A percentile compares a stretch with the other conserved stretches of the same genome.
These are phyloP conservation scores for Amaranthus hypochondriacus DNA, from an alignment of 148 eudicot genomes.

Conservation along the genomic window DNA sequence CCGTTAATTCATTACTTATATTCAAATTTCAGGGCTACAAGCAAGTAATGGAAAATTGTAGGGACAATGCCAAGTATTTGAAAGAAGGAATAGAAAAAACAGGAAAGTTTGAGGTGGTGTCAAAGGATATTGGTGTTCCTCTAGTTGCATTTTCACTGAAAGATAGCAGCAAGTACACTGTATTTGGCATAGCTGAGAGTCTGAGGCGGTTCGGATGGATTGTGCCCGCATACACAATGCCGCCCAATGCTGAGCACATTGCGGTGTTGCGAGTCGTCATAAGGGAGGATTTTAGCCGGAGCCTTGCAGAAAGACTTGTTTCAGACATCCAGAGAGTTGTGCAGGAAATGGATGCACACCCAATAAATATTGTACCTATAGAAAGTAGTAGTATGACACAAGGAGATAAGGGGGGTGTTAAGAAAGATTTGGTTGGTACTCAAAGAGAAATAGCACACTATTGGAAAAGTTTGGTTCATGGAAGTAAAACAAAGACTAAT, in stretches of 20 bases:
- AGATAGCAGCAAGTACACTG: slow-evolving; percentile 29
- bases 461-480: too few relatives aligned
- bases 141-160: slow-evolving; percentile 32
- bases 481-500: too few relatives aligned
- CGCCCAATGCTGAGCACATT: slow-evolving; percentile 41
- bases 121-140: slow-evolving; percentile 33
- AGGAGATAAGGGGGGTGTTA: too few relatives aligned
- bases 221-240: slow-evolving; percentile 18
- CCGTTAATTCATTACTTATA: too few relatives aligned
- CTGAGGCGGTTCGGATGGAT: slow-evolving; percentile 30
- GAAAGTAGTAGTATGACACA: too few relatives aligned
- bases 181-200: slow-evolving; percentile 28
- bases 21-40: slow-evolving; percentile 36
- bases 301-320: slow-evolving; percentile 49
- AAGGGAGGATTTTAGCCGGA: slow-evolving; percentile 50
- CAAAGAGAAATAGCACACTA: too few relatives aligned
- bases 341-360: slow-evolving; percentile 18
- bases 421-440: too few relatives aligned
- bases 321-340: slow-evolving; percentile 36
- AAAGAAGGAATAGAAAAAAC: slow-evolving; percentile 28
- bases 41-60: slow-evolving; percentile 35
- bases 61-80: slow-evolving; percentile 26
- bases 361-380: too few relatives aligned
- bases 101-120: slow-evolving; percentile 26
- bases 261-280: slow-evolving; percentile 46